Conservation (phyloP, 192 early-diverging fungal genomes). For the Mortierella hygrophila region DNA sequence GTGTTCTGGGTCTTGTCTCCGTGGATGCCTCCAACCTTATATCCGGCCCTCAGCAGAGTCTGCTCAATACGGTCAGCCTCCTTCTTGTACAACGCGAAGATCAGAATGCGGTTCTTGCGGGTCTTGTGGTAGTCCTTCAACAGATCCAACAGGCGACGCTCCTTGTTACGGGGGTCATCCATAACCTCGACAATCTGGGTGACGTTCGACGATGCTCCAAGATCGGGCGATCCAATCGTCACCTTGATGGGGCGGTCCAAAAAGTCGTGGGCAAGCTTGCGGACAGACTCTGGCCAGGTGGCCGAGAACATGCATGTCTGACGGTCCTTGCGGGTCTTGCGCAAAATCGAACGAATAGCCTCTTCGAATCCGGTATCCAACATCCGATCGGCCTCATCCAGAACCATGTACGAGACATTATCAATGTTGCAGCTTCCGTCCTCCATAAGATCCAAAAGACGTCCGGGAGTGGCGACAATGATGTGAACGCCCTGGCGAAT, state of each 20-base stretch:
- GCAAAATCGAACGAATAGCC: slow-evolving; percentile 88
- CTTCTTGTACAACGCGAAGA: slow-evolving; percentile 98
- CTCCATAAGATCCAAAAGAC: slow-evolving; percentile 93
- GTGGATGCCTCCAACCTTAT: slow-evolving; percentile 87
- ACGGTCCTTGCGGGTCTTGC: slow-evolving; percentile 77
- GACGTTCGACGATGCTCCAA: slow-evolving; percentile 88
- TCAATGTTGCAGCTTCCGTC: slow-evolving; percentile 83
- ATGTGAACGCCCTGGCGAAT: slow-evolving; percentile 74
- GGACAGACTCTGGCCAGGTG: slow-evolving; percentile 94
- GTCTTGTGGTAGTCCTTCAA: slow-evolving; percentile 87
- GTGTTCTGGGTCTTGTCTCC: slow-evolving; percentile 92
- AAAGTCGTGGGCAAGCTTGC: slow-evolving; percentile 87
- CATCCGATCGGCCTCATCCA: slow-evolving; percentile 99
- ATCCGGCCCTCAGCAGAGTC: slow-evolving; percentile 80
- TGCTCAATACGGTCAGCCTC: slow-evolving; percentile 88
- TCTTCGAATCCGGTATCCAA: slow-evolving; percentile 95
- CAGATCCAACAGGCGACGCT: slow-evolving; percentile 78
- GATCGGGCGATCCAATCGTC: slow-evolving; percentile 90
- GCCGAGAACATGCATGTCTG: slow-evolving; percentile 98
- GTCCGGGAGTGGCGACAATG: slow-evolving; percentile 95
- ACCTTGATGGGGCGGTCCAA: slow-evolving; percentile 83
- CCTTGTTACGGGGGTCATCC: slow-evolving; percentile 80
- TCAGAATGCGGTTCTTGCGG: slow-evolving; percentile 88
- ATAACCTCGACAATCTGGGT: slow-evolving; percentile 93
- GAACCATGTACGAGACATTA: slow-evolving; percentile 87